phyloP scores from a whole-genome alignment of 345 rosid genomes.

The Sonneratia caseolaris region DNA sequence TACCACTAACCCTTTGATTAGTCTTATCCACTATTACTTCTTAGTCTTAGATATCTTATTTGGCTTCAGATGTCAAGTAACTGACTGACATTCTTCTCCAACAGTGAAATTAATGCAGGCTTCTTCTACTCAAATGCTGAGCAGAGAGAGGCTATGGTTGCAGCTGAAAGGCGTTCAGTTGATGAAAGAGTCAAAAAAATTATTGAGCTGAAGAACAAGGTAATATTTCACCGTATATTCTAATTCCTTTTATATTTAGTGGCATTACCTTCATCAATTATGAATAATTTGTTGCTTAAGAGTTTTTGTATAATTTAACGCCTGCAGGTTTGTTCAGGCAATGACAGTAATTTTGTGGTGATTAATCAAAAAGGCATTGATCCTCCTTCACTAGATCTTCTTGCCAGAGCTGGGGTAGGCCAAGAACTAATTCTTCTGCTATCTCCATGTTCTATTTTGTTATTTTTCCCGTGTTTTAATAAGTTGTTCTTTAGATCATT shows the following conservation, averaged over 20 bases:
- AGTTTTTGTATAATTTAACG: neutral
- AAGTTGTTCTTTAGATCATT: slow-evolving; percentile 43
- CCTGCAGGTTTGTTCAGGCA: slow-evolving; percentile 78
- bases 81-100: slow-evolving; percentile 19
- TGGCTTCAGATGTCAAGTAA: neutral
- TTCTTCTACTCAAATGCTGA: slow-evolving; percentile 98
- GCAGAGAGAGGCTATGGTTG: slow-evolving; percentile 97
- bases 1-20: neutral
- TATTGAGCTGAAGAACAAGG: slow-evolving; percentile 86
- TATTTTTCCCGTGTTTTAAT: neutral
- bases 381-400: slow-evolving; percentile 90
- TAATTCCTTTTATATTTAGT: neutral
- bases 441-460: neutral
- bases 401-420: slow-evolving; percentile 95
- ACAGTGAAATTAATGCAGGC: slow-evolving; percentile 97
- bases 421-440: neutral
- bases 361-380: slow-evolving; percentile 98
- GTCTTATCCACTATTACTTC: neutral
- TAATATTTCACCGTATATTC: slow-evolving; percentile 11
- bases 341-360: slow-evolving; percentile 69
- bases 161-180: slow-evolving; percentile 83
- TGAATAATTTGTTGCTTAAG: neutral
- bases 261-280: neutral
- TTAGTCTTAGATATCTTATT: neutral
- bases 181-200: slow-evolving; percentile 80